Conservation (phyloP, 2,329 filamentous ascomycete genomes). For the Beauveria varroae region DNA sequence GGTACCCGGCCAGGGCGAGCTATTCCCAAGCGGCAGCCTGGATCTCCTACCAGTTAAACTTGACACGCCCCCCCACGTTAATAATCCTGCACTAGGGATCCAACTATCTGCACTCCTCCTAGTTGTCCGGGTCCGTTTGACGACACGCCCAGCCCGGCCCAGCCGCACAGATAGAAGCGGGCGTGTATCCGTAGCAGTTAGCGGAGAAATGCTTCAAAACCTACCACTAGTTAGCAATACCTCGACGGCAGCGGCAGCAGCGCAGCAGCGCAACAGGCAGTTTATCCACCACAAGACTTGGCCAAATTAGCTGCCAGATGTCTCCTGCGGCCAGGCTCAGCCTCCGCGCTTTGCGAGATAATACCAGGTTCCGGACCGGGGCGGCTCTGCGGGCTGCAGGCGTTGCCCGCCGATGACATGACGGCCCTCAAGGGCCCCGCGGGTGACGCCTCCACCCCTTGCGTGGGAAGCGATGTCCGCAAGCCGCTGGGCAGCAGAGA, state of each 20-base stretch:
- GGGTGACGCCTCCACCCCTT: neutral
- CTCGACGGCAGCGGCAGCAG: neutral
- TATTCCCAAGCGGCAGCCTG: constrained; percentile 2
- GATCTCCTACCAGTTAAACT: neutral
- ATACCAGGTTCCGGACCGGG: neutral
- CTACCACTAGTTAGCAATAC: neutral
- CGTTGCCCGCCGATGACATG: neutral
- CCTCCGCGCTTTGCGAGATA: neutral
- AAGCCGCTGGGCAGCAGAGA: neutral
- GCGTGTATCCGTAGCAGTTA: neutral
- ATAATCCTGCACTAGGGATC: neutral
- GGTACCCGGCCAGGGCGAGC: constrained; percentile 4
- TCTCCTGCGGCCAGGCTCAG: constrained; percentile 3
- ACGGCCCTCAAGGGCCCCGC: neutral
- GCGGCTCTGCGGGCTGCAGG: constrained; percentile 1
- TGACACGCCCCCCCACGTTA: constrained; percentile 2
- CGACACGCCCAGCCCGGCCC: neutral
- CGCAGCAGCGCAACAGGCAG: neutral
- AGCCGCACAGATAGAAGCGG: neutral
- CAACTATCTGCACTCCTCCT: neutral
- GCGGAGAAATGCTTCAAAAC: neutral
- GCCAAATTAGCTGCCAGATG: constrained; percentile 2
- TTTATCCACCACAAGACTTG: neutral
- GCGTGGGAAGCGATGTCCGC: neutral
- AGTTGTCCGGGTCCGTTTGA: neutral